Evolutionary conservation across 495 filamentous ascomycete species (phyloP).

Genomic region (Neurospora tetraspora): DNA sequence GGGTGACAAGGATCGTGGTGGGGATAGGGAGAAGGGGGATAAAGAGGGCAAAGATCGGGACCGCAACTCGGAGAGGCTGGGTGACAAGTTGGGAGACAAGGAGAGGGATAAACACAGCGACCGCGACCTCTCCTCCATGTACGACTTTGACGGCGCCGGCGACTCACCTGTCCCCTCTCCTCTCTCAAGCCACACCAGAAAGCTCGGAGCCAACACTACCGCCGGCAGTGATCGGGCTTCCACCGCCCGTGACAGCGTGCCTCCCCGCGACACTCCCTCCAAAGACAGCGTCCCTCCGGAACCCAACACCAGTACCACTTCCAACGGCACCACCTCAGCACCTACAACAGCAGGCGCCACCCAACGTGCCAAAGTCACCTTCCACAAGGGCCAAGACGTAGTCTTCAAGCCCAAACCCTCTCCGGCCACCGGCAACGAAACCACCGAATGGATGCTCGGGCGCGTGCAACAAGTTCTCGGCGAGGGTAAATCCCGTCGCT

Average conservation of each 20-base stretch:
- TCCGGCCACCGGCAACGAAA: conserved; percentile 43
- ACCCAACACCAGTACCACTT: conserved; percentile 10
- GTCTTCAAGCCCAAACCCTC: conserved; percentile 76
- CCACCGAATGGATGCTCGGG: conserved; percentile 80
- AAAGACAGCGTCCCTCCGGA: conserved; percentile 39
- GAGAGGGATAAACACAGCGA: conserved; percentile 19
- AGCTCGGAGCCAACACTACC: conserved; percentile 42
- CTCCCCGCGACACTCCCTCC: conserved; percentile 35
- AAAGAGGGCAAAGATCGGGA: conserved; percentile 18
- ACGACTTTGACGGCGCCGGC: conserved; percentile 58
- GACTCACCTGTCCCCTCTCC: conserved; percentile 64
- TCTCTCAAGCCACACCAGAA: conserved; percentile 31
- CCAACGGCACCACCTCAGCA: neutral
- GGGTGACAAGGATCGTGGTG: conserved; percentile 1
- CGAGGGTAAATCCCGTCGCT: conserved; percentile 80
- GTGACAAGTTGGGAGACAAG: neutral
- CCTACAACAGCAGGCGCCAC: conserved; percentile 5
- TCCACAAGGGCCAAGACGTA: conserved; percentile 68
- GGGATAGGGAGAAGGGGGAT: neutral
- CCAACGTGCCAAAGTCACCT: conserved; percentile 38
- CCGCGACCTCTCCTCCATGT: conserved; percentile 43
- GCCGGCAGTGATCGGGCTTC: conserved; percentile 31
- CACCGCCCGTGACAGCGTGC: conserved; percentile 31
- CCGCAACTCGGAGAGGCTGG: conserved; percentile 26
- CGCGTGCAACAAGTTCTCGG: conserved; percentile 75